These are phyloP conservation scores for Rhodotorula sp. DNA, from an alignment of 1,284 basidiomycete species.

Conservation along the genomic window DNA sequence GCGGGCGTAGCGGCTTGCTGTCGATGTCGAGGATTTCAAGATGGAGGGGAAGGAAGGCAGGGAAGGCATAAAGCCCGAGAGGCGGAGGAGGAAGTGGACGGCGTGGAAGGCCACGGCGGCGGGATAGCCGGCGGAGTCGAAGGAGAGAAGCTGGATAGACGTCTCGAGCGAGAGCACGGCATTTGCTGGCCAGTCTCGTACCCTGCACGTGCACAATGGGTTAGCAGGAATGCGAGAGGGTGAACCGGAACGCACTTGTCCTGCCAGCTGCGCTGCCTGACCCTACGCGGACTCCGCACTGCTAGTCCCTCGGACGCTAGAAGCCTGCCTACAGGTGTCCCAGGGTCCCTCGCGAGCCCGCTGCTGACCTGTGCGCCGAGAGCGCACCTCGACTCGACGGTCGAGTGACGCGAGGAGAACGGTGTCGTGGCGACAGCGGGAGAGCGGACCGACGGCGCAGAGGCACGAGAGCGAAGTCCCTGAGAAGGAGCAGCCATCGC, in stretches of 20 bases:
- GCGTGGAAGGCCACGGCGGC: conserved; percentile 24
- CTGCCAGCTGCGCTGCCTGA: conserved; percentile 5
- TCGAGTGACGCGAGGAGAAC: neutral
- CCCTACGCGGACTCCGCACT: conserved; percentile 18
- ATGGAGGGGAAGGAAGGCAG: conserved; percentile 27
- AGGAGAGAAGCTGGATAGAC: conserved; percentile 22
- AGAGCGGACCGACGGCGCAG: neutral
- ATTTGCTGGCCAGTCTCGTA: conserved; percentile 28
- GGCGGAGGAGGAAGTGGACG: conserved; percentile 33
- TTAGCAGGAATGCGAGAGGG: rapidly evolving
- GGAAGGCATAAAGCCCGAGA: conserved; percentile 30
- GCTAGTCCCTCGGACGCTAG: conserved; percentile 19
- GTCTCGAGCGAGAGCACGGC: conserved; percentile 29
- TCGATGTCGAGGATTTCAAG: neutral
- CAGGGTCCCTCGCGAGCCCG: neutral
- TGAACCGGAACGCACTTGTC: conserved; percentile 9
- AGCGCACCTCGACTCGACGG: neutral
- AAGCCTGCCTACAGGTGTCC: conserved; percentile 17
- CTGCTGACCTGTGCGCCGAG: neutral
- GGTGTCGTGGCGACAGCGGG: neutral
- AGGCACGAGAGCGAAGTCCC: neutral
- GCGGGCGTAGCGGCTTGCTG: conserved; percentile 11
- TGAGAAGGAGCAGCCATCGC: neutral
- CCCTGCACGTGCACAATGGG: neutral
- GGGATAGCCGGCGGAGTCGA: conserved; percentile 14